phyloP scores from a whole-genome alignment of 139 green algal species.

The Chlamydomonas schloesseri region DNA sequence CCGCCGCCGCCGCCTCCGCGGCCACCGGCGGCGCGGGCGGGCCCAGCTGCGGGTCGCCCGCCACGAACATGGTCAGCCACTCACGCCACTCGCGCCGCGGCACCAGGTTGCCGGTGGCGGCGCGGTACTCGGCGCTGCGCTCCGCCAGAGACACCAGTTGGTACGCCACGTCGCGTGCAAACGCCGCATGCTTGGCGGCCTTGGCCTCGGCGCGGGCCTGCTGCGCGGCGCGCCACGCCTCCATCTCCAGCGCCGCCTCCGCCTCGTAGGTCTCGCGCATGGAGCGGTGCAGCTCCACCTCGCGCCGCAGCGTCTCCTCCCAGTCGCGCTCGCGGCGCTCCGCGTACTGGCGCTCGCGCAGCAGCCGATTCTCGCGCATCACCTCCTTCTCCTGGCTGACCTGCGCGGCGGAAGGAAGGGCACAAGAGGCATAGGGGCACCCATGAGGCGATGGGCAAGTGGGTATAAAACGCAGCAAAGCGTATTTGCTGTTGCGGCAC shows the following conservation, averaged over 20 bases:
- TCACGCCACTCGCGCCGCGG: slow-evolving; percentile 68
- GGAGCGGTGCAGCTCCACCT: slow-evolving; percentile 67
- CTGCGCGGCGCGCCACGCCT: slow-evolving; percentile 60
- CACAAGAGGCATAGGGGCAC: not conserved
- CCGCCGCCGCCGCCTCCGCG: slow-evolving; percentile 1
- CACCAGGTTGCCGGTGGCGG: slow-evolving; percentile 62
- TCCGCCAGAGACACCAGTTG: slow-evolving; percentile 78
- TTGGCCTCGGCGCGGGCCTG: slow-evolving; percentile 53
- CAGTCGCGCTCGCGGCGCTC: slow-evolving; percentile 71
- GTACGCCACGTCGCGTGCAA: slow-evolving; percentile 57
- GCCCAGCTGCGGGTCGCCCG: slow-evolving; percentile 58
- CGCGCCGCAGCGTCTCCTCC: slow-evolving; percentile 62
- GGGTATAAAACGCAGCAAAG: no score
- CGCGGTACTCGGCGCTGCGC: slow-evolving; percentile 63
- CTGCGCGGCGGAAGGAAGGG: slow-evolving; percentile 21
- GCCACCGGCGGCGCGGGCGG: slow-evolving; percentile 10
- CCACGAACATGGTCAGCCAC: slow-evolving; percentile 75
- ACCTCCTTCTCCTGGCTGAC: slow-evolving; percentile 73
- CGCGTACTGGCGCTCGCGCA: slow-evolving; percentile 76
- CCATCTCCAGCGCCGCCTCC: slow-evolving; percentile 58
- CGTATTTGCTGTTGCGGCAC: no score
- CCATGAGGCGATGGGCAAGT: no score
- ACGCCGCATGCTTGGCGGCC: slow-evolving; percentile 47
- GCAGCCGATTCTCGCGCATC: slow-evolving; percentile 72
- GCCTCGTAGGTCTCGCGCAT: slow-evolving; percentile 58